These are phyloP conservation scores for Gossypium herbaceum DNA, from an alignment of 345 rosid genomes.

Conservation along the genomic window DNA sequence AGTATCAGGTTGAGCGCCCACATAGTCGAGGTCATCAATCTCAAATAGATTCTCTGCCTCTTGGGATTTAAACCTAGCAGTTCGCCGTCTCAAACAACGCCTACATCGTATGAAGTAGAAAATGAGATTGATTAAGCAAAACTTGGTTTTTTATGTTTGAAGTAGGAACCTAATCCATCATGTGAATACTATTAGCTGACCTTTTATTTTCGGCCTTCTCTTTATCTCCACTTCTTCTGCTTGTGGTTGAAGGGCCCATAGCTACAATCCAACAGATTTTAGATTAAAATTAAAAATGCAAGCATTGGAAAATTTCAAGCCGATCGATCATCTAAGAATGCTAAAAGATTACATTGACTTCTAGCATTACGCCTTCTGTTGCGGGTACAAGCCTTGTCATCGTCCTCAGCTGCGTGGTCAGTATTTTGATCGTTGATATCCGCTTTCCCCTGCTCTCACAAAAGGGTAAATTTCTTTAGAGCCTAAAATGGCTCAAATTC, in stretches of 20 bases:
- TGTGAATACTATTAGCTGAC: conserved; percentile 22
- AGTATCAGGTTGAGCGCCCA: conserved; percentile 18
- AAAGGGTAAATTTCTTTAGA: background rate
- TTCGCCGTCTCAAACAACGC: conserved; percentile 54
- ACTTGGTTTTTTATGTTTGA: background rate
- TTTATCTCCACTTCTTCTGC: conserved; percentile 32
- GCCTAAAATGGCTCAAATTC: background rate
- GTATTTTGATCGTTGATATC: conserved; percentile 8
- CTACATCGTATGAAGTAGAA: conserved; percentile 24
- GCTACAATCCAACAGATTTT: conserved; percentile 35
- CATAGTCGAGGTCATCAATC: conserved; percentile 40
- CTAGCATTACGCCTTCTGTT: conserved; percentile 36
- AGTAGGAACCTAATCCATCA: background rate
- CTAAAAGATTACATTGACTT: conserved; percentile 42
- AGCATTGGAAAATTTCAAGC: background rate
- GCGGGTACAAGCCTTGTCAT: conserved; percentile 18
- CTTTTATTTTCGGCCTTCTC: conserved; percentile 58
- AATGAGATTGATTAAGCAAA: no score
- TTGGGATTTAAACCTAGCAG: conserved; percentile 49
- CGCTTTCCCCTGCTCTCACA: conserved; percentile 22
- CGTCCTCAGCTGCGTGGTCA: conserved; percentile 8
- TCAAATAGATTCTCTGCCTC: conserved; percentile 54
- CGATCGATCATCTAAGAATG: background rate
- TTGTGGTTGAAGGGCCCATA: conserved; percentile 38
- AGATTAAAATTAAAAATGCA: background rate